A percentile compares a stretch with the other conserved stretches of the same genome.
These are phyloP conservation scores for Pouteria campechiana DNA, from an alignment of 179 eudicot genomes.

Conservation along the genomic window DNA sequence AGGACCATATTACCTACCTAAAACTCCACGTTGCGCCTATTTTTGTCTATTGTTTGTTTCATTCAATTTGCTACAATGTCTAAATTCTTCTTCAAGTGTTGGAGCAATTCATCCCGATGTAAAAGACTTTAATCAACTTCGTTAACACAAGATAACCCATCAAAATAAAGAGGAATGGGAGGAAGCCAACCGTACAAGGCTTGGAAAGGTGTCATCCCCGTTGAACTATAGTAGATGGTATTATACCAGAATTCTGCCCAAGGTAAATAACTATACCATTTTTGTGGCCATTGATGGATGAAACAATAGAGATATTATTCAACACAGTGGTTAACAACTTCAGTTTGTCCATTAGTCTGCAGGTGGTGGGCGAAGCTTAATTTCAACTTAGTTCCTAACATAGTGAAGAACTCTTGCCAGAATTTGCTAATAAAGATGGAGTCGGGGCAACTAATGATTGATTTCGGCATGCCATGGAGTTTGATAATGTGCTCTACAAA, in stretches of 20 bases:
- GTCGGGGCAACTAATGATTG: neutral
- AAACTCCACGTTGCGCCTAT: no score
- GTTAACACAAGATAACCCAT: neutral
- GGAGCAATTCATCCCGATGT: neutral
- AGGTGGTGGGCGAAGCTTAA: neutral
- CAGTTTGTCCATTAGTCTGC: neutral
- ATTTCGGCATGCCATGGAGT: constrained; percentile 1
- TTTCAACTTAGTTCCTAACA: neutral
- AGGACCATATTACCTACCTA: no score
- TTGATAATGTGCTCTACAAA: neutral
- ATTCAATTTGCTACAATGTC: no score
- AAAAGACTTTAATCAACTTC: neutral
- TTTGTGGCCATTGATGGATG: neutral
- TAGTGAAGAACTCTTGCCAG: neutral
- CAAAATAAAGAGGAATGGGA: neutral
- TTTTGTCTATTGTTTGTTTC: no score
- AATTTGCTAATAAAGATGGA: neutral
- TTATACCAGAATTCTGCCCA: neutral
- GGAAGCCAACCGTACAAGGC: neutral
- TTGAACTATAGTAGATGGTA: neutral
- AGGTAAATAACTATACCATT: neutral
- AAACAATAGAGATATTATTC: neutral
- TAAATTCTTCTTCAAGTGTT: no score
- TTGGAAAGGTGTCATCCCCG: no score
- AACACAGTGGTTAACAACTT: neutral